These are phyloP conservation scores for Allium cepa DNA, from an alignment of 106 monocot species.

Conservation along the genomic window DNA sequence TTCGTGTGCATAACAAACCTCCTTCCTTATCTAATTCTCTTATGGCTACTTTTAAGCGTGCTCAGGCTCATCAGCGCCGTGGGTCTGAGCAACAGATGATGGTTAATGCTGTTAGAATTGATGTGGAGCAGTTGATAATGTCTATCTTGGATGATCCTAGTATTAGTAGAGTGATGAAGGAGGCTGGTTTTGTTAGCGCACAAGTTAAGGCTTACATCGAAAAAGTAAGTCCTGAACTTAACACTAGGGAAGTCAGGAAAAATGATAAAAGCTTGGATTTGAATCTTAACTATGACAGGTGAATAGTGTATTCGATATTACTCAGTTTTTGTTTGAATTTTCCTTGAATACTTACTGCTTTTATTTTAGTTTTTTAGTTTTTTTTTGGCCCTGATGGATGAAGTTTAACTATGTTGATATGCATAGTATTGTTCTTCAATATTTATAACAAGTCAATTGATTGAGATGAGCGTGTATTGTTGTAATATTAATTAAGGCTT, in stretches of 20 bases:
- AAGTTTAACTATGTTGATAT: too few species aligned
- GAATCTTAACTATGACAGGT: constrained; percentile 42
- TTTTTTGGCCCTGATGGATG: too few species aligned
- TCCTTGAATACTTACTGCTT: not conserved
- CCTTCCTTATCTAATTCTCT: constrained; percentile 80
- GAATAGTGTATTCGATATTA: not conserved
- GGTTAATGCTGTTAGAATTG: constrained; percentile 60
- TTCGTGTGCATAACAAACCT: constrained; percentile 28
- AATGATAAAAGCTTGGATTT: constrained; percentile 44
- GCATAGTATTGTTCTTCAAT: too few species aligned
- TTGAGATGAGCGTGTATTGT: too few species aligned
- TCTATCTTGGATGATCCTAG: constrained; percentile 72
- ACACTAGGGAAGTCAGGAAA: constrained; percentile 35
- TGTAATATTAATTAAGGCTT: too few species aligned
- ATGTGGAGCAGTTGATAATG: constrained; percentile 60
- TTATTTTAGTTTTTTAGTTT: too few species aligned
- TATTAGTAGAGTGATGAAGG: constrained; percentile 61
- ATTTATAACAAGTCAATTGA: too few species aligned
- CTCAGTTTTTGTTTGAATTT: not conserved
- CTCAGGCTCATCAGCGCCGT: constrained; percentile 85
- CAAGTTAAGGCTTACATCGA: constrained; percentile 64
- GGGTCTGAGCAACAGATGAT: constrained; percentile 72
- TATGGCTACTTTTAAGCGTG: constrained; percentile 87
- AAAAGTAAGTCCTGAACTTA: constrained; percentile 21
- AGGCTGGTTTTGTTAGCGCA: constrained; percentile 71